Evolutionary conservation across 192 early-diverging fungal genomes (phyloP).

Genomic region (Coemansia sp.): DNA sequence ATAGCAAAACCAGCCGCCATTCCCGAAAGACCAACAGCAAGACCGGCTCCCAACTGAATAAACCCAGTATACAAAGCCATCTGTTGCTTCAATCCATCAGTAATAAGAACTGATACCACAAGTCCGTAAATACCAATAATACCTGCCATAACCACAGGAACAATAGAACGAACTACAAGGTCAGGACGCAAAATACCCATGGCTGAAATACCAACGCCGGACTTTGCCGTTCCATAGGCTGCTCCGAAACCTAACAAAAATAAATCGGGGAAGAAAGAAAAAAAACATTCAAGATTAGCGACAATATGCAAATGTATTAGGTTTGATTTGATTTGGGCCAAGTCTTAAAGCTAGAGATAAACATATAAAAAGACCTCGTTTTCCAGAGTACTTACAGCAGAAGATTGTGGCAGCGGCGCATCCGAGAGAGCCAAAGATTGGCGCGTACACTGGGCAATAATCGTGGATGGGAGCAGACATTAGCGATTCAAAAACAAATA

Average conservation of each 20-base stretch:
- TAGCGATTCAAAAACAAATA: neutral
- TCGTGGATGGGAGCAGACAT: conserved; percentile 54
- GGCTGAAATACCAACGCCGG: conserved; percentile 85
- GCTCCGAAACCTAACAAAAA: conserved; percentile 78
- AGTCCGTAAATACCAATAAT: conserved; percentile 99
- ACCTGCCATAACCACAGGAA: conserved; percentile 98
- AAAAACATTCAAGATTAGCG: neutral
- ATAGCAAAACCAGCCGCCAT: conserved; percentile 91
- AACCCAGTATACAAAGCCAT: conserved; percentile 77
- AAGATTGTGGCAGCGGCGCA: conserved; percentile 91
- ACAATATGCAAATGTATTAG: neutral
- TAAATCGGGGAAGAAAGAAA: neutral
- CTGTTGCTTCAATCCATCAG: conserved; percentile 71
- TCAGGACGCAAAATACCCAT: conserved; percentile 88
- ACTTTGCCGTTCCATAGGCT: conserved; percentile 90
- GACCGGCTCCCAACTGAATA: conserved; percentile 78
- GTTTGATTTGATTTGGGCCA: no score
- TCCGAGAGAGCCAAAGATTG: conserved; percentile 95
- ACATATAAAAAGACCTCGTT: neutral
- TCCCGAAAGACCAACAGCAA: conserved; percentile 80
- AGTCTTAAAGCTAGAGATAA: no score
- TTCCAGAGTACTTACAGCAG: conserved; percentile 64
- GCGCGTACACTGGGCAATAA: conserved; percentile 87
- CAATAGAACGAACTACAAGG: conserved; percentile 82
- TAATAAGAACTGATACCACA: conserved; percentile 91